Evolutionary conservation across 176 grass and related monocot genomes (phyloP).

Genomic region (Hordeum vulgare): MorexV3_pseudomolecules_assembly NC_058524.1:503107064-503107563

Average conservation of each 20-base stretch:
- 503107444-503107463: background rate
- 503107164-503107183: background rate
- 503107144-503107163: background rate
- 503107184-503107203: background rate
- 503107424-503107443: background rate
- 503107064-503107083: background rate
- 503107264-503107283: background rate
- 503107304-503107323: background rate
- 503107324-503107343: background rate
- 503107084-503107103: background rate
- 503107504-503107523: background rate
- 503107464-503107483: background rate
- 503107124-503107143: background rate
- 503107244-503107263: background rate
- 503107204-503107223: background rate
- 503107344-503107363: background rate
- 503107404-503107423: background rate
- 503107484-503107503: background rate
- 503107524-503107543: no score
- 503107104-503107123: background rate
- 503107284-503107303: background rate
- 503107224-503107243: background rate
- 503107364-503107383: background rate
- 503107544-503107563: no score
- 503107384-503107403: background rate